Evolutionary conservation across 1,284 basidiomycete species (phyloP), one percentile per base, ranked within the genome.

Genomic region (Pseudozyma tsukubaensis): DNA sequence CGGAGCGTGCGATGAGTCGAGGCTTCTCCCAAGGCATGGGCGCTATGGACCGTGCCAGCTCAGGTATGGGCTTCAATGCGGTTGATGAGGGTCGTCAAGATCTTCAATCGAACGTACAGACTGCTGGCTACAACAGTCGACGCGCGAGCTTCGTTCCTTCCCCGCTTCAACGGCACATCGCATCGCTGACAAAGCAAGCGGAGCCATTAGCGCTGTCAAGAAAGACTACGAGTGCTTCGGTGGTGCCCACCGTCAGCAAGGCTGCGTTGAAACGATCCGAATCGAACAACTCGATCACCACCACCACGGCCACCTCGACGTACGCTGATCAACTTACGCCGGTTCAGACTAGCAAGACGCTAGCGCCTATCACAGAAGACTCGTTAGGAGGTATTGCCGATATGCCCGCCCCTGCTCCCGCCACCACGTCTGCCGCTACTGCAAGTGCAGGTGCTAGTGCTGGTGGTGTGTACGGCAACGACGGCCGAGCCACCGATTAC

Each of bases 141-240:
- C 62, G 59, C 24, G 63, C 54, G 32, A 48, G 19, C 14, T 48
- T 45, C 8, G 54, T 42, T 14, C 59, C 53, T 34, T 72, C 73
- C 7, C 77, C 77, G 3, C 50, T 78, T 24, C 77, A 78, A 50
- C 48, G 75, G 13, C 75, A 77, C 59, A 78, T 78, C 42, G 59
- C 67, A 12, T 72, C 53, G 16, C 37, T 77, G 40, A 69, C 61
- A 7, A 48, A 57, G 44, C 76, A 71, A 54, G 50, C 59, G 2
- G 66, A 68, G 4, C 21, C 62, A 2, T 19, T 53, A 8, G 21
- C 58, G 45, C 29, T 36, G 14, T 5, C 13, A n/a, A 39, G 56
- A 21, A 43, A 58, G 19, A 32, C 29, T n/a, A 34, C 51, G 21
- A 10, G 24, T 29, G 24, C 24, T 29, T 29, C 52, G 16, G 37